A percentile compares a stretch with the other conserved stretches of the same genome.
Conservation (phyloP, 2,329 filamentous ascomycete genomes). For the Penicillium nordicum region DNA sequence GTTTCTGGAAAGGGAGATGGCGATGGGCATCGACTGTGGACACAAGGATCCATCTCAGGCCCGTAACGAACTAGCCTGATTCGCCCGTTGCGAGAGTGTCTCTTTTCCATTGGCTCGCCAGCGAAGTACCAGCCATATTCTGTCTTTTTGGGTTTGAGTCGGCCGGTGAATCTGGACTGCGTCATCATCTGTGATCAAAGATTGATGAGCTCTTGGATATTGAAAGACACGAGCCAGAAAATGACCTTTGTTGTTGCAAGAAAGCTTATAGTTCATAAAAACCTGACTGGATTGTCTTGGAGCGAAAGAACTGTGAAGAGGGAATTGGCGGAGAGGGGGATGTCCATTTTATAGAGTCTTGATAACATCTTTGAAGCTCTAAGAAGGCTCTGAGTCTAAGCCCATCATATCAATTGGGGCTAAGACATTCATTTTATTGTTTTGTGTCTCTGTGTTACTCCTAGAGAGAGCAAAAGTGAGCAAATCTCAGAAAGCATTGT, state of each 20-base stretch:
- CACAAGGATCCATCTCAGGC: neutral
- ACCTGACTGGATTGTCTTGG: neutral
- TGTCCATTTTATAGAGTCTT: conserved; percentile 1
- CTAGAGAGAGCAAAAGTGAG: neutral
- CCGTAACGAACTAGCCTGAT: conserved; percentile 4
- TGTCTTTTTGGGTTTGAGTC: neutral
- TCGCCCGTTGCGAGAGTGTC: neutral
- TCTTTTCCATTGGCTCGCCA: conserved; percentile 6
- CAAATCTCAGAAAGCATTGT: neutral
- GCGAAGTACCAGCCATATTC: conserved; percentile 7
- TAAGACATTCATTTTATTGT: neutral
- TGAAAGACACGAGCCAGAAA: neutral
- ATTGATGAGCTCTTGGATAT: neutral
- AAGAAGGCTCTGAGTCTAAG: neutral
- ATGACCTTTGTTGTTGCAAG: neutral
- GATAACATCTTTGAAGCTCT: neutral
- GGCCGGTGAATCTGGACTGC: conserved; percentile 2
- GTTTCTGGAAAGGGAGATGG: conserved; percentile 7
- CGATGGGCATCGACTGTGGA: conserved; percentile 7
- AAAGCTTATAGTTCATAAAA: neutral
- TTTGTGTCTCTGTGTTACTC: neutral
- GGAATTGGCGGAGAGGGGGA: neutral
- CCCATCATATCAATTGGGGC: conserved; percentile 3
- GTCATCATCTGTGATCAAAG: neutral
- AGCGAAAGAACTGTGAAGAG: conserved; percentile 1